A percentile compares a stretch with the other conserved stretches of the same genome.
Evolutionary conservation across 345 rosid species (phyloP).

Genomic region (Excoecaria agallocha): DNA sequence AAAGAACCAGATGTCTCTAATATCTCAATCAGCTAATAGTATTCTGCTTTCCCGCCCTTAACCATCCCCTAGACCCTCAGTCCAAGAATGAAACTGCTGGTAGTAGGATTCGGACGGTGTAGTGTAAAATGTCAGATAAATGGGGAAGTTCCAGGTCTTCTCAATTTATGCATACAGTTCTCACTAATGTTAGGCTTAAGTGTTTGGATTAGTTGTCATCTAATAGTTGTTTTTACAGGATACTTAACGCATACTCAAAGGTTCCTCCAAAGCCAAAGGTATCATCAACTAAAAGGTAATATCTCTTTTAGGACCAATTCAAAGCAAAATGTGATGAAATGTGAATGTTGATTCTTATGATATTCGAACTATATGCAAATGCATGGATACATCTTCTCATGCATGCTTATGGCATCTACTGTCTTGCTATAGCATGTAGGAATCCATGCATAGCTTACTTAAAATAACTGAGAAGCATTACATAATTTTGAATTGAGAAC

Average conservation of each 20-base stretch:
- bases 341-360: background rate
- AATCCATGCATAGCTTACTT: no score
- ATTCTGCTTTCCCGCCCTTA: background rate
- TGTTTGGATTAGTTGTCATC: conserved; percentile 1
- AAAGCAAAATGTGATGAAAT: background rate
- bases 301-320: background rate
- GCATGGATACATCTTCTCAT: no score
- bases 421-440: no score
- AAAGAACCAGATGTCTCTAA: background rate
- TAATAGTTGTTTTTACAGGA: conserved; percentile 36
- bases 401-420: no score
- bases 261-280: conserved; percentile 52
- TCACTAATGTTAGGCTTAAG: background rate
- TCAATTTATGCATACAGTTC: background rate
- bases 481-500: no score
- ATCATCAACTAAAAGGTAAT: conserved; percentile 40
- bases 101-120: background rate
- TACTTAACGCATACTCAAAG: conserved; percentile 58
- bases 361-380: no score
- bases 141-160: background rate
- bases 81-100: background rate
- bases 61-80: background rate
- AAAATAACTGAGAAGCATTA: no score
- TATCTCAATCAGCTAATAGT: background rate
- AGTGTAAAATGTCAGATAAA: background rate